phyloP scores from a whole-genome alignment of 371 early-diverging fungal genomes.

The Mucor sp. region DNA sequence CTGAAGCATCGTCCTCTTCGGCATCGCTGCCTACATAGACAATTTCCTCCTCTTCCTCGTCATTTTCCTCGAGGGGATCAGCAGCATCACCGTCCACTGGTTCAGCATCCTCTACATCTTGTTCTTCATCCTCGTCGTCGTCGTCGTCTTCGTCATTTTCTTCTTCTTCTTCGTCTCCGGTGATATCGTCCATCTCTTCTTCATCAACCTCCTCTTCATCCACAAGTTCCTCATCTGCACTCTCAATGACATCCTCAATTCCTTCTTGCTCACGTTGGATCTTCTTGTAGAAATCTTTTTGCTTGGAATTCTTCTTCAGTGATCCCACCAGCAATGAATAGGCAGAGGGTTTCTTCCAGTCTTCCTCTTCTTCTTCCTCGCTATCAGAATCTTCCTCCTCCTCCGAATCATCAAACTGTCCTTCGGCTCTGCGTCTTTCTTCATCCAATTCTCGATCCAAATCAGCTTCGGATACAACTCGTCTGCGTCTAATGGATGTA shows the following conservation, averaged over 20 bases:
- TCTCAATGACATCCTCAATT: conserved; percentile 14
- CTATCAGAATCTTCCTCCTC: conserved; percentile 36
- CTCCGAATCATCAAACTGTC: conserved; percentile 32
- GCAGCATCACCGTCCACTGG: conserved; percentile 38
- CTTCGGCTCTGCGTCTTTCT: conserved; percentile 35
- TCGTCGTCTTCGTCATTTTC: conserved; percentile 18
- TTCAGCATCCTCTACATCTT: conserved; percentile 26
- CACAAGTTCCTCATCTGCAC: conserved; percentile 43
- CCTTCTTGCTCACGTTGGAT: conserved; percentile 50
- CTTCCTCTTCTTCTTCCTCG: conserved; percentile 33
- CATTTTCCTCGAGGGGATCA: conserved; percentile 21
- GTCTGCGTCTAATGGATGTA: conserved; percentile 32
- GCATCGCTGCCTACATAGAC: conserved; percentile 42
- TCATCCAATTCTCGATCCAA: conserved; percentile 53
- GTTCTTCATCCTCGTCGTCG: conserved; percentile 7
- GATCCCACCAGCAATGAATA: conserved; percentile 47
- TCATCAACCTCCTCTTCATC: conserved; percentile 30
- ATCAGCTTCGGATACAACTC: conserved; percentile 54
- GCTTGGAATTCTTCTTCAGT: conserved; percentile 49
- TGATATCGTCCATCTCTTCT: conserved; percentile 30
- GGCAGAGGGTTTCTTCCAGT: conserved; percentile 53
- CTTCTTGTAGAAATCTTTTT: conserved; percentile 45
- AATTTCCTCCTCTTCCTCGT: conserved; percentile 32
- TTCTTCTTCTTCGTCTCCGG: conserved; percentile 18
- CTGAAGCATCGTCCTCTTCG: conserved; percentile 33